Conservation (phyloP, 768 basidiomycete species). For the Termitomyces eurrhizus region DNA sequence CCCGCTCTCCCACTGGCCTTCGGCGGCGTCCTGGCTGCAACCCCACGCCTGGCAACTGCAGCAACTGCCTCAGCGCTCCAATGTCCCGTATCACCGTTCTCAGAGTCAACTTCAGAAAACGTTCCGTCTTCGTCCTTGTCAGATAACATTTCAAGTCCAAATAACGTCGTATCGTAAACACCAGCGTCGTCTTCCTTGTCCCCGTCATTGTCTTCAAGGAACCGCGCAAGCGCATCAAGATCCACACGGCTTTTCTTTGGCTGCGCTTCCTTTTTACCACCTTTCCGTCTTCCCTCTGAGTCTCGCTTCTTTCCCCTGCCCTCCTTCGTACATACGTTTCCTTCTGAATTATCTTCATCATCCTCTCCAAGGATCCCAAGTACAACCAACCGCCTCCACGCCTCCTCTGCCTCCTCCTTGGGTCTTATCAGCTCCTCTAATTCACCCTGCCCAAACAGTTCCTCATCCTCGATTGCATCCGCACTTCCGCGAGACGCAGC, state of each 20-base stretch:
- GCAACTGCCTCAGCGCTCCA: neutral
- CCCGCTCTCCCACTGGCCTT: neutral
- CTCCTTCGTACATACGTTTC: slow-evolving; percentile 8
- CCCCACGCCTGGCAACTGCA: neutral
- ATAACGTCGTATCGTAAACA: slow-evolving; percentile 6
- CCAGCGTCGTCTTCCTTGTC: slow-evolving; percentile 8
- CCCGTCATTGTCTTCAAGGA: slow-evolving; percentile 35
- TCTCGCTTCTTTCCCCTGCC: neutral
- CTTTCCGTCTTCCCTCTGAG: neutral
- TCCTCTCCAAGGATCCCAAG: slow-evolving; percentile 29
- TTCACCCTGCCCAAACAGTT: slow-evolving; percentile 68
- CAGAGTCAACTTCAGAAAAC: slow-evolving; percentile 12
- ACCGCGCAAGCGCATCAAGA: slow-evolving; percentile 50
- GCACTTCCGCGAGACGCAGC: slow-evolving; percentile 48
- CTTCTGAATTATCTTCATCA: slow-evolving; percentile 10
- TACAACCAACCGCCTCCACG: slow-evolving; percentile 28
- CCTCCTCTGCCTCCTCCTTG: slow-evolving; percentile 46
- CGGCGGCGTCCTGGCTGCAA: neutral
- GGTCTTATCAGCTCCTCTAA: slow-evolving; percentile 58
- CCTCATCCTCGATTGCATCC: slow-evolving; percentile 58
- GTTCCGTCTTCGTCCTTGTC: slow-evolving; percentile 7
- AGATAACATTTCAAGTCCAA: slow-evolving; percentile 15
- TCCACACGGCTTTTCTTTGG: slow-evolving; percentile 41
- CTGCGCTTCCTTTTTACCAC: slow-evolving; percentile 3
- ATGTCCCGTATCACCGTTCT: slow-evolving; percentile 6